phyloP scores from a whole-genome alignment of 1,139 yeast genomes.

The Hyphopichia fennica region DNA sequence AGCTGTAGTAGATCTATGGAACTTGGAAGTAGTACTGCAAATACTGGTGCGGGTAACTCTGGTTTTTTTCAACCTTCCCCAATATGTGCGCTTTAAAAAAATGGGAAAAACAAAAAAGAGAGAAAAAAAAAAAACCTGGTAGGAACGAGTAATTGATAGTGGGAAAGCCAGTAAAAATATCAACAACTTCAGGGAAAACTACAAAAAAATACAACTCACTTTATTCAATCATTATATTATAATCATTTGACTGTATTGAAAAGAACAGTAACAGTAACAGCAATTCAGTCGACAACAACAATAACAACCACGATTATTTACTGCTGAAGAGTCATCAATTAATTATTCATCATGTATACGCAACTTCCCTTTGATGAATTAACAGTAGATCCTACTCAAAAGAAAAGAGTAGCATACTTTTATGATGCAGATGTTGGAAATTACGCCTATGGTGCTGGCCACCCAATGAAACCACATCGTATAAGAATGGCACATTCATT shows the following conservation, averaged over 20 bases:
- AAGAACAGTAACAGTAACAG: neutral
- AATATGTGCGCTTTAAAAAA: too few species aligned
- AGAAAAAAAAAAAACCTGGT: neutral
- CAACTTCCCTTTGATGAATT: constrained; percentile 50
- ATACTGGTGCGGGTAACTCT: neutral
- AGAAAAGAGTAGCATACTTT: constrained; percentile 48
- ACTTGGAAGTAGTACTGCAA: too few species aligned
- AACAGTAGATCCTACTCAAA: constrained; percentile 40
- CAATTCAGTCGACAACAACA: neutral
- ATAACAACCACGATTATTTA: too few species aligned
- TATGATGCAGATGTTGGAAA: constrained; percentile 86
- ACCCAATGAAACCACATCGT: constrained; percentile 98
- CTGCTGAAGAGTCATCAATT: neutral
- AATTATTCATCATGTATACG: constrained; percentile 28
- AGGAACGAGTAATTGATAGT: neutral
- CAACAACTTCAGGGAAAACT: neutral
- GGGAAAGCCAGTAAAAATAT: neutral
- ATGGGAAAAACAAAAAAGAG: neutral
- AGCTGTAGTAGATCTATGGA: too few species aligned
- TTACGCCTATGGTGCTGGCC: constrained; percentile 97
- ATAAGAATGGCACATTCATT: constrained; percentile 98
- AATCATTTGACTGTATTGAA: neutral
- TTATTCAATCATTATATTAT: too few species aligned
- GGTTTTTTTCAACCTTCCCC: too few species aligned
- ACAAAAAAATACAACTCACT: too few species aligned